These are phyloP conservation scores for Penicillium paxilli DNA, from an alignment of 495 filamentous ascomycete genomes.

Conservation along the genomic window DNA sequence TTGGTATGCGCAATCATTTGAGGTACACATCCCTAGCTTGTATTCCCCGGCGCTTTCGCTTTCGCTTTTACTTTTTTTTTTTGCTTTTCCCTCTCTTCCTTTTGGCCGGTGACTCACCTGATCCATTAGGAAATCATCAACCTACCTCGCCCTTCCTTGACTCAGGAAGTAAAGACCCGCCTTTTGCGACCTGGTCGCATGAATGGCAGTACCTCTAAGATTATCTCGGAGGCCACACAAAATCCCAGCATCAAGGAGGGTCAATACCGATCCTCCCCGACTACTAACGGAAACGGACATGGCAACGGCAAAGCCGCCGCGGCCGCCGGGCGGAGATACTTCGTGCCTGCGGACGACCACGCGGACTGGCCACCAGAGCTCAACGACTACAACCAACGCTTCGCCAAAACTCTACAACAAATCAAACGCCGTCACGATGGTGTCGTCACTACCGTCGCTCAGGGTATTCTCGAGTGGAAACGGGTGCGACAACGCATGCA, in stretches of 20 bases:
- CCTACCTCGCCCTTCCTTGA: slow-evolving; percentile 73
- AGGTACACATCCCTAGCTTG: slow-evolving; percentile 60
- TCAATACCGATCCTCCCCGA: slow-evolving; percentile 77
- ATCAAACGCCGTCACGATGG: slow-evolving; percentile 97
- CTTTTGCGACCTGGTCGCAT: slow-evolving; percentile 71
- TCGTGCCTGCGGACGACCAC: slow-evolving; percentile 84
- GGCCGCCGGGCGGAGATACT: slow-evolving; percentile 70
- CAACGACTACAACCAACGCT: slow-evolving; percentile 88
- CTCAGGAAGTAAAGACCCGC: slow-evolving; percentile 73
- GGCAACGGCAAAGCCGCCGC: slow-evolving; percentile 40
- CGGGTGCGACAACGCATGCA: slow-evolving; percentile 95
- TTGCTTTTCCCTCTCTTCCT: not conserved
- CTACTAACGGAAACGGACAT: slow-evolving; percentile 42
- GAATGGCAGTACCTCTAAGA: slow-evolving; percentile 57
- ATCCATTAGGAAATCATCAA: slow-evolving; percentile 78
- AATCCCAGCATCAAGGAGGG: slow-evolving; percentile 90
- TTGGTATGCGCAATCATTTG: slow-evolving; percentile 99
- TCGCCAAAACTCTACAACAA: slow-evolving; percentile 77
- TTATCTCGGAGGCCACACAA: slow-evolving; percentile 76
- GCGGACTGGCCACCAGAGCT: slow-evolving; percentile 93
- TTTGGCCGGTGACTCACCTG: slow-evolving; percentile 9
- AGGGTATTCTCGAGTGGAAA: slow-evolving; percentile 97
- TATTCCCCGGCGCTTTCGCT: not conserved
- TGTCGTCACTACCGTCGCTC: slow-evolving; percentile 91
- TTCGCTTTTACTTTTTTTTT: not conserved